A percentile compares a stretch with the other conserved stretches of the same genome.
Conservation (phyloP, 257 asterid genomes). For the Eustoma russellianum region DNA sequence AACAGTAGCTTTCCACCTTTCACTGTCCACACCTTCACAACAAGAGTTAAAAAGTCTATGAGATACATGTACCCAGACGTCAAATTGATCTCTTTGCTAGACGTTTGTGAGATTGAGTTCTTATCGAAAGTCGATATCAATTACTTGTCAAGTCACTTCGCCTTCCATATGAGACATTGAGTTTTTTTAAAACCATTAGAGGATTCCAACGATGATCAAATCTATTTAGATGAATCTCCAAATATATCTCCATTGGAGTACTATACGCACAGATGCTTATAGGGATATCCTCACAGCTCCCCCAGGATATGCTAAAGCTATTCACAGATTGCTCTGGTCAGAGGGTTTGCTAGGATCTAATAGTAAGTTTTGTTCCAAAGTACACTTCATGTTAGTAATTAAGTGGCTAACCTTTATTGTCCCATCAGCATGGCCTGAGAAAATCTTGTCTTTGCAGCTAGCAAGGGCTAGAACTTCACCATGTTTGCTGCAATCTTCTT, state of each 20-base stretch:
- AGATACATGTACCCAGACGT: background rate
- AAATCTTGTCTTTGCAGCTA: conserved; percentile 42
- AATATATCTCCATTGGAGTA: too few relatives aligned
- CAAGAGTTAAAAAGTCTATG: background rate
- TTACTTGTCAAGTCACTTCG: too few relatives aligned
- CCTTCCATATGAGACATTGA: too few relatives aligned
- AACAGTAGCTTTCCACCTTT: conserved; percentile 33
- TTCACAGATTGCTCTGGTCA: background rate
- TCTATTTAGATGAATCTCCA: too few relatives aligned
- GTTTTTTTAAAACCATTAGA: too few relatives aligned
- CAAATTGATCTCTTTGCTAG: too few relatives aligned
- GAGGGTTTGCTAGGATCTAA: background rate
- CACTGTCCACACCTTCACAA: conserved; percentile 53
- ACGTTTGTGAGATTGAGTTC: too few relatives aligned
- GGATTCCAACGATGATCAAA: too few relatives aligned
- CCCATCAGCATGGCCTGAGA: conserved; percentile 86
- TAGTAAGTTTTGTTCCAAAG: background rate
- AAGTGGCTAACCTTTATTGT: conserved; percentile 46
- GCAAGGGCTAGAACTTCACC: conserved; percentile 64
- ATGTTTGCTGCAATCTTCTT: conserved; percentile 50
- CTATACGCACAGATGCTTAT: too few relatives aligned
- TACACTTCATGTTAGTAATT: background rate
- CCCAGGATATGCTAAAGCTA: too few relatives aligned
- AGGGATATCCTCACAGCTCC: too few relatives aligned
- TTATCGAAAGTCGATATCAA: too few relatives aligned